Base-by-base conservation (phyloP, 495 filamentous ascomycete species). In the Daldinia decipiens region DNA sequence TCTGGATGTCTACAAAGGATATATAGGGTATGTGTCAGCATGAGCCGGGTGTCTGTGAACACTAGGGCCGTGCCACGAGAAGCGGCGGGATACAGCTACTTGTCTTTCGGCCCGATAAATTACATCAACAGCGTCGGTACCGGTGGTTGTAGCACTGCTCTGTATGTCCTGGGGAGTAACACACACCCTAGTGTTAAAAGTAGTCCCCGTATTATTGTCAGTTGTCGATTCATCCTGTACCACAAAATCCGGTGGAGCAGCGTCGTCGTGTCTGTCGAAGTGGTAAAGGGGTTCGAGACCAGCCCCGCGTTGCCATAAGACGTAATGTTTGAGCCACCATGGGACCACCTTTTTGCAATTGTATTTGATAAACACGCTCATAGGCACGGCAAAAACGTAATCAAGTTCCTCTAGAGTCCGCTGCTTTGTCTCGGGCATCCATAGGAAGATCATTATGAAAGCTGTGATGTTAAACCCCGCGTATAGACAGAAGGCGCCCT, bases 361-460 rank as follows among this genome's bases (percentile, higher is more conserved):
- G 70, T 85, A 87, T 45, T 78, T 81, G 45, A 82, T 78, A 68
- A 86, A 84, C 13, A 80, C 78, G 8, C 79, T 74, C 24, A 80
- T 85, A 3, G 86, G 81, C 1, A 88, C 84, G 11, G 79, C 82
- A 64, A 88, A 89, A 21, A 89, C 82, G 71, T 84, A 85, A 62
- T 88, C 87, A 17, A 88, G 76, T 57, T 91, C 89, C 68, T 91
- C 89, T 9, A 94, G 86, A 4, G 91, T 92, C 32, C 87, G 84
- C 74, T 92, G 91, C 78, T 93, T 94, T 0, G 92, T 93, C 79
- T 94, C 92, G 9, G 90, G 91, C 5, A 95, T 83, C 79, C 85
- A 92, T 56, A 93, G 81, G 77, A 93, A 91, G 68, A 93, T 91
- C 80, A 91, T 83, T 29, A 88, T 69, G 19, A 93, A 82, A 9